Percentiles rank a stretch among this genome's conserved stretches.
Conservation (phyloP, 31 red algal genomes). For the Odonthalia washingtoniensis region DNA sequence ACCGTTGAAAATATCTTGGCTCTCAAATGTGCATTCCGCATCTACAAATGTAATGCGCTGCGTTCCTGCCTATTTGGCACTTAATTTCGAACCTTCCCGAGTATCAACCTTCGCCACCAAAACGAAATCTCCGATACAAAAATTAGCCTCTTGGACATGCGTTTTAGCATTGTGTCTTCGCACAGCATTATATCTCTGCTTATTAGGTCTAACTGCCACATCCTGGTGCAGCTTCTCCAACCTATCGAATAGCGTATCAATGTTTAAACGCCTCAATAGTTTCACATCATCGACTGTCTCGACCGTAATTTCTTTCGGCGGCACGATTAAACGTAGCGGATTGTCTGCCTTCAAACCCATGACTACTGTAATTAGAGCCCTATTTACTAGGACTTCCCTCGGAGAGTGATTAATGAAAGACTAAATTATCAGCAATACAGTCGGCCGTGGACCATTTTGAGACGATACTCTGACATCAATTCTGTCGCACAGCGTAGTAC, state of each 20-base stretch:
- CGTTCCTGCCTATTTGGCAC: no score
- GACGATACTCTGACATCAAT: constrained; percentile 31
- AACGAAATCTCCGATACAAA: no score
- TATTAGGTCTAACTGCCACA: no score
- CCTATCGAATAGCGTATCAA: not conserved
- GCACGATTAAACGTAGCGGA: not conserved
- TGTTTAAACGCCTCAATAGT: not conserved
- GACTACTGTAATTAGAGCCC: not conserved
- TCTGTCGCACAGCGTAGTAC: constrained; percentile 8
- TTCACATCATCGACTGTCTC: not conserved
- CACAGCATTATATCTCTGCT: no score
- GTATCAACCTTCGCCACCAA: no score
- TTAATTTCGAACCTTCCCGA: no score
- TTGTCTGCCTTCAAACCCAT: not conserved
- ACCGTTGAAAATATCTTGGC: not conserved
- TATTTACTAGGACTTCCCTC: not conserved
- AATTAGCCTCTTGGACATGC: no score
- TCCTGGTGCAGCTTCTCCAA: no score
- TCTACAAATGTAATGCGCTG: no score
- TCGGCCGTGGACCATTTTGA: constrained; percentile 1
- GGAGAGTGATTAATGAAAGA: not conserved
- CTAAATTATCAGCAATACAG: not conserved
- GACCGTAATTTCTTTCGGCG: not conserved
- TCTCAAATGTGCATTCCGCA: not conserved
- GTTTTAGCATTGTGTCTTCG: no score